These are phyloP conservation scores for Pelagomonas calceolata DNA, from an alignment of 108 stramenopile species.

Conservation along the genomic window DNA sequence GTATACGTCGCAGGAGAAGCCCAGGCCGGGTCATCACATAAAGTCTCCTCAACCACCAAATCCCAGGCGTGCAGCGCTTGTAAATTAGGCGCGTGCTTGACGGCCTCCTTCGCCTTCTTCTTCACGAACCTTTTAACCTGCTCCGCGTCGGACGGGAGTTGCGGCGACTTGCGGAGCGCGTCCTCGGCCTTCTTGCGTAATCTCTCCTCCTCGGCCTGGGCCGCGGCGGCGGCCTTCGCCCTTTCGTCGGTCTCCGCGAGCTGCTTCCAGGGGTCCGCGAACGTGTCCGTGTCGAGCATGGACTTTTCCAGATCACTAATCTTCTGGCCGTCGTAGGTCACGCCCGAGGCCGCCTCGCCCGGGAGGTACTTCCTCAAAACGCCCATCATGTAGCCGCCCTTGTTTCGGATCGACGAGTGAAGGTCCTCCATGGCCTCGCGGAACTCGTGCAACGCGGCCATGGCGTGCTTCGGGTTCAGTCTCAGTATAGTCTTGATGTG, in stretches of 20 bases:
- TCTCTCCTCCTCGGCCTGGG: not conserved
- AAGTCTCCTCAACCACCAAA: not conserved
- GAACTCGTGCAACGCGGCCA: not conserved
- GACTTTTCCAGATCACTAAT: not conserved
- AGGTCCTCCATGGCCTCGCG: not conserved
- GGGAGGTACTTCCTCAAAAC: not conserved
- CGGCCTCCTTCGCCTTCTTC: not conserved
- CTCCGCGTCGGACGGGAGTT: not conserved
- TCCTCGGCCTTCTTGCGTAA: not conserved
- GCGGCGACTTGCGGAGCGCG: not conserved
- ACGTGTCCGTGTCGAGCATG: not conserved
- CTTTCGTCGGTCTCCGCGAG: not conserved
- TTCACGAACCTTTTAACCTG: not conserved
- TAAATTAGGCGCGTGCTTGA: not conserved
- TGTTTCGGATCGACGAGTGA: not conserved
- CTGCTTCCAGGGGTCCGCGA: not conserved
- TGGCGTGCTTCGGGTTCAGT: not conserved
- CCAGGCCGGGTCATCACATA: not conserved
- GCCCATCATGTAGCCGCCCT: conserved; percentile 3
- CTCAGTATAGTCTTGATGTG: not conserved
- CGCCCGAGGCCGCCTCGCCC: not conserved
- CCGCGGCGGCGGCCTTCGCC: not conserved
- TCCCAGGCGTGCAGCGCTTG: not conserved
- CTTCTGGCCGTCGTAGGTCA: not conserved
- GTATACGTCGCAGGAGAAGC: not conserved